A percentile compares a stretch with the other conserved stretches of the same genome.
These are phyloP conservation scores for Colletotrichum lini DNA, from an alignment of 2,329 filamentous ascomycete genomes.

Conservation along the genomic window DNA sequence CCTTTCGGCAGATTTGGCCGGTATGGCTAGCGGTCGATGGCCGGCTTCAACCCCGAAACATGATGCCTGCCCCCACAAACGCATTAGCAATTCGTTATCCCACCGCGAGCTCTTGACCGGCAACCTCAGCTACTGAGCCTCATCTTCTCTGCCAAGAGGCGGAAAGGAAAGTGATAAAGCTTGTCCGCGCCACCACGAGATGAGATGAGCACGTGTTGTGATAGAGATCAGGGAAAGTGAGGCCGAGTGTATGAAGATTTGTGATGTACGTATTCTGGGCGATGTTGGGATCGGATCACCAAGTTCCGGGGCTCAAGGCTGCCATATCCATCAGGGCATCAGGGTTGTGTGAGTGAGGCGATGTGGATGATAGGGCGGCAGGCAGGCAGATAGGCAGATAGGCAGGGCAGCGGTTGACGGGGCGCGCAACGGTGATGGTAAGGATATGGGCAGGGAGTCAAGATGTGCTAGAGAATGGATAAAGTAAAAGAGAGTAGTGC, in stretches of 20 bases:
- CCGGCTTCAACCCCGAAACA: neutral
- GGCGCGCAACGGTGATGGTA: slow-evolving; percentile 35
- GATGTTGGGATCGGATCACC: slow-evolving; percentile 27
- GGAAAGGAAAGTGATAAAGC: neutral
- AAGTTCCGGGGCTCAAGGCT: slow-evolving; percentile 20
- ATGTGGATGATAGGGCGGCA: slow-evolving; percentile 14
- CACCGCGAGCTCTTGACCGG: neutral
- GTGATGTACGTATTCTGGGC: slow-evolving; percentile 17
- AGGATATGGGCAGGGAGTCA: slow-evolving; percentile 38
- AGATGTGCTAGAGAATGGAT: slow-evolving; percentile 35
- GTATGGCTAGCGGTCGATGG: neutral
- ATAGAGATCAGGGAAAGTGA: neutral
- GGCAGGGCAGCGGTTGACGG: slow-evolving; percentile 25
- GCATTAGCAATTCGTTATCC: slow-evolving; percentile 16
- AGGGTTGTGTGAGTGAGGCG: slow-evolving; percentile 37
- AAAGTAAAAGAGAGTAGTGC: slow-evolving; percentile 43
- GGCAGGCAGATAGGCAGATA: slow-evolving; percentile 4
- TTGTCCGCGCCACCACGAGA: neutral
- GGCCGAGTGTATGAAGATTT: slow-evolving; percentile 10
- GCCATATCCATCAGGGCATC: slow-evolving; percentile 27
- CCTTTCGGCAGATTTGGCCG: neutral
- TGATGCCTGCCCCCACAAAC: slow-evolving; percentile 8
- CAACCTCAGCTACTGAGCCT: neutral
- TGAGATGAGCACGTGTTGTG: neutral
- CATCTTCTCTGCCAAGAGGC: slow-evolving; percentile 8